These are phyloP conservation scores for Citrus trifoliata DNA, from an alignment of 345 rosid species.

Conservation along the genomic window DNA sequence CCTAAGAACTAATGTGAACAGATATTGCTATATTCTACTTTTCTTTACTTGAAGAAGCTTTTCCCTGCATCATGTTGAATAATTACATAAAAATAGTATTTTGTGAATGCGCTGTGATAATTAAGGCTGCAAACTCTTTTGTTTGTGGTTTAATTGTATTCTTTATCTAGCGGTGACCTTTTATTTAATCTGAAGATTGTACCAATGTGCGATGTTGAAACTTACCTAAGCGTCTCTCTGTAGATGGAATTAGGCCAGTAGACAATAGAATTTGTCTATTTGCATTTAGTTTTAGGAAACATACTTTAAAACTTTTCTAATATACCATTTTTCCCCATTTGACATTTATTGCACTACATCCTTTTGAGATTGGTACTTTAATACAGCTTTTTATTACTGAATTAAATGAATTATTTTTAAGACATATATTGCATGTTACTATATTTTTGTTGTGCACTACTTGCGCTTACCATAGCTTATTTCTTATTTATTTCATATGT, in stretches of 20 bases:
- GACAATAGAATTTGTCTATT: neutral
- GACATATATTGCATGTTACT: neutral
- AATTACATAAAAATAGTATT: neutral
- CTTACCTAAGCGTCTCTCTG: neutral
- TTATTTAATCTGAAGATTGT: neutral
- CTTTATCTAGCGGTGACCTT: neutral
- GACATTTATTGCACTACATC: neutral
- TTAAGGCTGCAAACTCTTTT: neutral
- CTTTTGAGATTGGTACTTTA: neutral
- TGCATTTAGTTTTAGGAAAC: neutral
- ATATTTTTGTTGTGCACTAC: neutral
- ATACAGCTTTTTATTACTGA: neutral
- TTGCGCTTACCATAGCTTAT: neutral
- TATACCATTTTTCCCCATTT: neutral
- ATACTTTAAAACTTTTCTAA: neutral
- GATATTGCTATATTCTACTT: neutral
- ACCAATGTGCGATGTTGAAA: neutral
- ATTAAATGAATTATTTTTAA: neutral
- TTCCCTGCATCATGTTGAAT: neutral
- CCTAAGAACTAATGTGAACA: neutral
- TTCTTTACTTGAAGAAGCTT: neutral
- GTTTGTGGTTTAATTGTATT: neutral
- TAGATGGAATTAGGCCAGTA: neutral
- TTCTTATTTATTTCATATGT: slow-evolving; percentile 20
- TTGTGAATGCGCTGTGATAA: neutral